Conservation (phyloP, 148 eudicot genomes). For the Arctostaphylos glauca region DNA sequence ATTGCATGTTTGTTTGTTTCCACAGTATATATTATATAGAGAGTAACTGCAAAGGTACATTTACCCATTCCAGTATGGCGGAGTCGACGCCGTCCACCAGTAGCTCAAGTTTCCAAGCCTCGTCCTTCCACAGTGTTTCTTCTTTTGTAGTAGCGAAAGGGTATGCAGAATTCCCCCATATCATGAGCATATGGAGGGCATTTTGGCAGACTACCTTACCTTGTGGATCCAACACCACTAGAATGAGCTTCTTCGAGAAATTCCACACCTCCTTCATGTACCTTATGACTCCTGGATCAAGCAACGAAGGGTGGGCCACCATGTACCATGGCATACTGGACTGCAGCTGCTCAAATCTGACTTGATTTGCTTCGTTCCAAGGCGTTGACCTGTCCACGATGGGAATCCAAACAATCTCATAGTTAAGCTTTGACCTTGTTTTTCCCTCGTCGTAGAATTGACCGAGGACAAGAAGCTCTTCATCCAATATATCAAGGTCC, state of each 20-base stretch:
- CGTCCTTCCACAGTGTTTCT: constrained; percentile 67
- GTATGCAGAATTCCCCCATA: constrained; percentile 74
- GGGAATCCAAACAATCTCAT: constrained; percentile 92
- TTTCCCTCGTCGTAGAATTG: constrained; percentile 49
- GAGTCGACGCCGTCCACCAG: constrained; percentile 61
- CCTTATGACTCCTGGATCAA: constrained; percentile 67
- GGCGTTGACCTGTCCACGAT: constrained; percentile 42
- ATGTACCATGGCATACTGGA: constrained; percentile 78
- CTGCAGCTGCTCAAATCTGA: constrained; percentile 46
- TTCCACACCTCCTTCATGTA: constrained; percentile 81
- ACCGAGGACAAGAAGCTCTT: constrained; percentile 54
- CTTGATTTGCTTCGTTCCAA: constrained; percentile 52
- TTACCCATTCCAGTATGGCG: constrained; percentile 54
- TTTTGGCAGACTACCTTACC: constrained; percentile 68
- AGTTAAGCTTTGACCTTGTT: constrained; percentile 37
- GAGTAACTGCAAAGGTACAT: neutral
- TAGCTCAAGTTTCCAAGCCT: constrained; percentile 74
- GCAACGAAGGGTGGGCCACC: constrained; percentile 57
- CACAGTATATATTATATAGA: neutral
- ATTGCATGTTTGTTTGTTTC: neutral
- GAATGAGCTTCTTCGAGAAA: constrained; percentile 55
- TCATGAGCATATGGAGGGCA: constrained; percentile 80
- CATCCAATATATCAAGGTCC: constrained; percentile 56
- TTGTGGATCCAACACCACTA: constrained; percentile 78
- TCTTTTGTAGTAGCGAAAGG: constrained; percentile 67